These are phyloP conservation scores for Pseudogymnoascus sp. DNA, from an alignment of 2,329 filamentous ascomycete genomes.

Conservation along the genomic window DNA sequence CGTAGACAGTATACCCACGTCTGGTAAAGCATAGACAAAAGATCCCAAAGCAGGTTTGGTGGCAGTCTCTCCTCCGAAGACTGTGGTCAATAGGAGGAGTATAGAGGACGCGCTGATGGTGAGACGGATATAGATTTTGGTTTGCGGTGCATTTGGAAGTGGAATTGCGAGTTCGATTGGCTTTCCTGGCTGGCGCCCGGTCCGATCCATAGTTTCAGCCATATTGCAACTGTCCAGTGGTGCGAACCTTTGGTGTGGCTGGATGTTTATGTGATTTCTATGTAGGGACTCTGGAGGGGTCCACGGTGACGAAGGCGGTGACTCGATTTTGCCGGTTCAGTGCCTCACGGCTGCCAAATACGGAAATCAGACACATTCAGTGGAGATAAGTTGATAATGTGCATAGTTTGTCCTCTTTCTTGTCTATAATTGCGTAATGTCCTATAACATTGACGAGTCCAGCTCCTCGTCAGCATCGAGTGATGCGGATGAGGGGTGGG, in stretches of 20 bases:
- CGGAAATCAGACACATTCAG: not conserved
- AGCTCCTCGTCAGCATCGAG: not conserved
- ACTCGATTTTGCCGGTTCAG: not conserved
- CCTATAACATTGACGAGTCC: constrained; percentile 4
- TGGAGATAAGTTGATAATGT: not conserved
- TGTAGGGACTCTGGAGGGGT: constrained; percentile 2
- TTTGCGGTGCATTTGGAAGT: constrained; percentile 51
- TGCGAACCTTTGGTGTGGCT: not conserved
- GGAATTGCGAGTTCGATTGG: constrained; percentile 46
- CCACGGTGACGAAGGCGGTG: constrained; percentile 3
- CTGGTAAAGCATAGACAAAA: constrained; percentile 87
- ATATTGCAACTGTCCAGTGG: not conserved
- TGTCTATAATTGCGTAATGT: not conserved
- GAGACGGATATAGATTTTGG: constrained; percentile 52
- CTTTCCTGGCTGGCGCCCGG: not conserved
- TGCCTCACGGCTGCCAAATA: constrained; percentile 1
- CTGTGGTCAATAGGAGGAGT: constrained; percentile 53
- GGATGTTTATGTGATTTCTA: not conserved
- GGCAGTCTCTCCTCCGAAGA: constrained; percentile 43
- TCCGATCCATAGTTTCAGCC: not conserved
- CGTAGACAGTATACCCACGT: constrained; percentile 46
- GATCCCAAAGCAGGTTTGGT: constrained; percentile 61
- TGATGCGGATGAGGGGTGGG: constrained; percentile 4
- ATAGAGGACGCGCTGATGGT: constrained; percentile 50
- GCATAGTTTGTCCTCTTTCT: constrained; percentile 1